These are phyloP conservation scores for Zelonia costaricensis DNA, from an alignment of 208 protist species.

Conservation along the genomic window DNA sequence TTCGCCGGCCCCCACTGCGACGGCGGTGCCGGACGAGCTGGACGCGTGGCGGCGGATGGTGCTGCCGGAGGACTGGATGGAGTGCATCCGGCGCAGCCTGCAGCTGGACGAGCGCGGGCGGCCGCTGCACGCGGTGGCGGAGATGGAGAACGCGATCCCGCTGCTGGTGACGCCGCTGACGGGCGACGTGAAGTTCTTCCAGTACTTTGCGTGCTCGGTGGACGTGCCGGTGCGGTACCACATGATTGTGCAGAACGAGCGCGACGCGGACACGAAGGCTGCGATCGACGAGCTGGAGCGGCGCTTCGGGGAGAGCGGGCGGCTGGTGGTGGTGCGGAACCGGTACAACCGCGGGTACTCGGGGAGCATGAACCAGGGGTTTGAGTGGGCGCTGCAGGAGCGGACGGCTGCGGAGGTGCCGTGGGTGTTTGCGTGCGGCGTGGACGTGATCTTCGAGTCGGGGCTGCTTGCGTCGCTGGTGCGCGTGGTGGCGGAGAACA, in stretches of 20 bases:
- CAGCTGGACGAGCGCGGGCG: conserved; percentile 16
- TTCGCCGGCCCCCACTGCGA: background rate
- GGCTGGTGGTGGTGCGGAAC: conserved; percentile 33
- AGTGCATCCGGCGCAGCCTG: conserved; percentile 28
- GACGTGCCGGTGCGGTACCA: conserved; percentile 42
- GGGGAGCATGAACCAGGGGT: conserved; percentile 37
- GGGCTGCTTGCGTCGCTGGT: conserved; percentile 27
- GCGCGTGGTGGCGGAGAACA: conserved; percentile 12
- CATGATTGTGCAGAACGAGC: conserved; percentile 39
- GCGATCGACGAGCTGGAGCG: conserved; percentile 30
- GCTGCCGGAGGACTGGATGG: conserved; percentile 15
- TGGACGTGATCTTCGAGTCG: conserved; percentile 36
- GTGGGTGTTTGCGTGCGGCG: conserved; percentile 36
- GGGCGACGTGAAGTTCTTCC: conserved; percentile 35
- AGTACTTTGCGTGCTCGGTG: conserved; percentile 36
- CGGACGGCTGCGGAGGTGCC: conserved; percentile 30
- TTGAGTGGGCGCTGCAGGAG: conserved; percentile 30
- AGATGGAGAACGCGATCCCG: conserved; percentile 32
- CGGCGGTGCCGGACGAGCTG: background rate
- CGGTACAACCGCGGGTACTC: conserved; percentile 41
- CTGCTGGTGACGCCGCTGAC: conserved; percentile 44
- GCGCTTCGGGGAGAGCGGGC: conserved; percentile 33
- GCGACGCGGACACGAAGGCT: conserved; percentile 16
- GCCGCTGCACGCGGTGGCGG: conserved; percentile 8
- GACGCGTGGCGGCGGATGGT: background rate